Evolutionary conservation across 1,139 yeast genomes (phyloP), one percentile per base, ranked within the genome.

Genomic region (Hansenula anomala): DNA sequence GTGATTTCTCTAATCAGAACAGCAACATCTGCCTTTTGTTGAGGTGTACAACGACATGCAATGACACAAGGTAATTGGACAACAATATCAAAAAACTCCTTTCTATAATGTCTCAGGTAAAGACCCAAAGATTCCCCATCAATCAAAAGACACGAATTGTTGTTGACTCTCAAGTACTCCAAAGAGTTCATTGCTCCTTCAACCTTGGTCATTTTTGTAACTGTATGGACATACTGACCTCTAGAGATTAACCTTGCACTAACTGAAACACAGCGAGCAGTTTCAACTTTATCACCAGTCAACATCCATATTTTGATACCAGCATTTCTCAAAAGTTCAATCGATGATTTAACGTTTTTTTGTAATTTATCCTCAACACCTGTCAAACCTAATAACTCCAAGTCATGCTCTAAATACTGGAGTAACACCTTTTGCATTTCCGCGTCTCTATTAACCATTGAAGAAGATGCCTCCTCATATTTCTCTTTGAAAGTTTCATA

Each of bases 281-380:
- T 94, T 63, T 94, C 99, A 9, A 92, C 97, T 60, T 94, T 94
- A 59, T 94, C 99, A 48, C 99, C 99, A 0, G 99, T 94, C 37
- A 94, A 69, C 98, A 94, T 94, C 99, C 99, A 94, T 38, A 94
- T 92, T 55, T 88, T 88, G 42, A 94, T 80, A 2, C 98, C 98
- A 0, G 98, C 99, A 64, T 94, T 92, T 51, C 98, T 73, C 48
- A 94, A 70, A 28, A 92, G 69, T 64, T 94, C 99, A 44, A 94
- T 81, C 0, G 97, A 87, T 0, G 95, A 76, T 59, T 90, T 92
- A 41, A 94, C 96, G 58, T 90, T 90, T 39, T 75, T 75, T 59
- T 94, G 99, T 36, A 94, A 70, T 55, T 88, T 86, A 60, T 94
- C 99, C 59, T 94, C 99, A 27, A 94, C 99, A 42, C 99, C 99